A percentile compares a stretch with the other conserved stretches of the same genome.
Conservation (phyloP, 306 rosid species). For the Prunus fruticosa region DNA sequence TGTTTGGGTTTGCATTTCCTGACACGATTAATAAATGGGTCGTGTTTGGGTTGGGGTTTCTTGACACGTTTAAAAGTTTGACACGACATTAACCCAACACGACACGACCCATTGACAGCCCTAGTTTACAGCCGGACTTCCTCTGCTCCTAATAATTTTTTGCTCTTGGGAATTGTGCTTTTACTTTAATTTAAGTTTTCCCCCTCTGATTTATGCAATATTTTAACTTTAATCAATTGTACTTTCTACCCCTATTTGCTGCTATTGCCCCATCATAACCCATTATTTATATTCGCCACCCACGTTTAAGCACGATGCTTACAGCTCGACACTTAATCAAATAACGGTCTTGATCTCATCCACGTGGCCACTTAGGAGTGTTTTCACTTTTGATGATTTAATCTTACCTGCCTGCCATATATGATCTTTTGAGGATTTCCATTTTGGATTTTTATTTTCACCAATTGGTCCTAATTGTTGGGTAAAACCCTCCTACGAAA, state of each 20-base stretch:
- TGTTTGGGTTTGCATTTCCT: too few species aligned
- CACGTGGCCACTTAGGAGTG: conserved; percentile 42
- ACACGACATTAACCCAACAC: too few species aligned
- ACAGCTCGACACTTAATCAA: conserved; percentile 73
- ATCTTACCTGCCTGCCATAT: conserved; percentile 43
- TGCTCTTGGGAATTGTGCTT: conserved; percentile 51
- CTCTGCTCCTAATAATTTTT: conserved; percentile 60
- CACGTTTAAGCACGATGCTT: conserved; percentile 91
- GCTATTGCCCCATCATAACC: conserved; percentile 38
- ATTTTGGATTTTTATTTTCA: too few species aligned
- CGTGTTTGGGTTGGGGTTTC: too few species aligned
- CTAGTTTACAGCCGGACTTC: conserved; percentile 71
- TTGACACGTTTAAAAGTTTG: too few species aligned
- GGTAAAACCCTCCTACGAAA: too few species aligned
- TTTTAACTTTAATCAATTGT: conserved; percentile 41
- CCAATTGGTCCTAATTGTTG: too few species aligned
- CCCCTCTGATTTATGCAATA: conserved; percentile 31
- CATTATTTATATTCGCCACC: conserved; percentile 52
- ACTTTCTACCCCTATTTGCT: conserved; percentile 34
- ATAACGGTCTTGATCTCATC: conserved; percentile 37
- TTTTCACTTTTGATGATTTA: conserved; percentile 31
- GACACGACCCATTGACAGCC: too few species aligned
- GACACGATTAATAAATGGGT: too few species aligned
- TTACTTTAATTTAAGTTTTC: conserved; percentile 1
- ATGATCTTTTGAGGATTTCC: too few species aligned